Evolutionary conservation across 2,329 filamentous ascomycete species (phyloP).

Genomic region (Didymella keratinophila): DNA sequence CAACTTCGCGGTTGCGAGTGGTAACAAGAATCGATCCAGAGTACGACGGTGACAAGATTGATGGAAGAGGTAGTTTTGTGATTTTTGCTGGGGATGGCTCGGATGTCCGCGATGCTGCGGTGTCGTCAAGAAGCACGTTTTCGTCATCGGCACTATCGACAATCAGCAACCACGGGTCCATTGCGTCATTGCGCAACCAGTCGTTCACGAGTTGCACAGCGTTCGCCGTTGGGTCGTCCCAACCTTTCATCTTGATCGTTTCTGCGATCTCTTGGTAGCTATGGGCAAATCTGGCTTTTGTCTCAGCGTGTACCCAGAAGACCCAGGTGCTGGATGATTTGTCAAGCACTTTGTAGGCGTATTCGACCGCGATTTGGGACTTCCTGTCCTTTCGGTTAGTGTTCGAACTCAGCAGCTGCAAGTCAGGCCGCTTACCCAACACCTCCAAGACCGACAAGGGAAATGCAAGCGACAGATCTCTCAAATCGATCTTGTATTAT

Average conservation of each 20-base stretch:
- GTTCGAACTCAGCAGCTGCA: too few relatives aligned
- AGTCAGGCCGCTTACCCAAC: constrained; percentile 28
- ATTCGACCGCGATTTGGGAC: constrained; percentile 28
- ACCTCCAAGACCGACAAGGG: constrained; percentile 31
- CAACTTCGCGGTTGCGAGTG: constrained; percentile 17
- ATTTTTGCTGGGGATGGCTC: background rate
- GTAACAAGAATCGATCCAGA: constrained; percentile 22
- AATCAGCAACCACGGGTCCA: constrained; percentile 29
- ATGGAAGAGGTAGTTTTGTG: background rate
- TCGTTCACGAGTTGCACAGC: constrained; percentile 21
- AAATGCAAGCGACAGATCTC: constrained; percentile 12
- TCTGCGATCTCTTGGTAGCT: constrained; percentile 27
- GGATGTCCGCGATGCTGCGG: background rate
- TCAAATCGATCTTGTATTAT: constrained; percentile 2
- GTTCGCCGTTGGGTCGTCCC: constrained; percentile 22
- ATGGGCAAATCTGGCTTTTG: constrained; percentile 18
- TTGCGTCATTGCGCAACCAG: constrained; percentile 26
- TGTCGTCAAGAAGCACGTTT: constrained; percentile 7
- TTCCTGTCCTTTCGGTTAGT: constrained; percentile 15
- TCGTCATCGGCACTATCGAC: constrained; percentile 36
- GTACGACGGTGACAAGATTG: constrained; percentile 6
- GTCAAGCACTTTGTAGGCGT: background rate
- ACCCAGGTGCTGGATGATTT: constrained; percentile 12
- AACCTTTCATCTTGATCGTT: constrained; percentile 11
- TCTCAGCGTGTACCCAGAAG: constrained; percentile 30